A percentile compares a stretch with the other conserved stretches of the same genome.
phyloP scores from a whole-genome alignment of 2,329 filamentous ascomycete species.

The Atkinsonella hypoxylon region DNA sequence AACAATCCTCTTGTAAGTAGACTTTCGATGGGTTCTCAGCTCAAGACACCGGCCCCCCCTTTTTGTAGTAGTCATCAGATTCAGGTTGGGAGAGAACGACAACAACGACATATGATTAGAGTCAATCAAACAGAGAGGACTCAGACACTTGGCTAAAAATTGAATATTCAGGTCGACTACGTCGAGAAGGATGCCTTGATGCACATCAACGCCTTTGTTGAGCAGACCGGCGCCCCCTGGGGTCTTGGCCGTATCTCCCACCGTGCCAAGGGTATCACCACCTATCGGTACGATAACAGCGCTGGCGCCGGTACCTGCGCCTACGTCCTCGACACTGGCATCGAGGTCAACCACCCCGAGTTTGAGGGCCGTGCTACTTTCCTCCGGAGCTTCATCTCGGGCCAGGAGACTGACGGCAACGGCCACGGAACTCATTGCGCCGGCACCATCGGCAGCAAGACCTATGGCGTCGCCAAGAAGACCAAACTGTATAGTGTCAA shows the following conservation, averaged over 20 bases:
- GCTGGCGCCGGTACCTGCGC: constrained; percentile 29
- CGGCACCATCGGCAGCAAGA: constrained; percentile 21
- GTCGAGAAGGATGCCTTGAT: constrained; percentile 26
- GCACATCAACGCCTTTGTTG: constrained; percentile 8
- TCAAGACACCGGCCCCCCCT: too few species aligned
- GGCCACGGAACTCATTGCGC: constrained; percentile 31
- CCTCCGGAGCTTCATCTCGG: constrained; percentile 17
- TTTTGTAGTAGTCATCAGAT: too few species aligned
- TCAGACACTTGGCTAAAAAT: not conserved
- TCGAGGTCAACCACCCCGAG: constrained; percentile 23
- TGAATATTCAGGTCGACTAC: constrained; percentile 17
- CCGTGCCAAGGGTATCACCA: constrained; percentile 15
- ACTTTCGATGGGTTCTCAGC: too few species aligned
- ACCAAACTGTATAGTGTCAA: constrained; percentile 31
- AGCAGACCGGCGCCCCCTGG: constrained; percentile 16
- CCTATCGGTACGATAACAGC: constrained; percentile 27
- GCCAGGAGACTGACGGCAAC: constrained; percentile 17
- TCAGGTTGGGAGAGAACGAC: too few species aligned
- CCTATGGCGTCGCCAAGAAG: constrained; percentile 30
- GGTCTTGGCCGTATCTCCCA: constrained; percentile 24
- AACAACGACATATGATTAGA: not conserved
- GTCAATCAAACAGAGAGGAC: not conserved
- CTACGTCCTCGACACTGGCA: constrained; percentile 36
- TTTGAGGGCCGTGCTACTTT: constrained; percentile 24
- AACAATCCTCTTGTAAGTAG: constrained; percentile 13